Evolutionary conservation across 345 rosid species (phyloP), one percentile per base, ranked within the genome.

Genomic region (Gossypium bickii): DNA sequence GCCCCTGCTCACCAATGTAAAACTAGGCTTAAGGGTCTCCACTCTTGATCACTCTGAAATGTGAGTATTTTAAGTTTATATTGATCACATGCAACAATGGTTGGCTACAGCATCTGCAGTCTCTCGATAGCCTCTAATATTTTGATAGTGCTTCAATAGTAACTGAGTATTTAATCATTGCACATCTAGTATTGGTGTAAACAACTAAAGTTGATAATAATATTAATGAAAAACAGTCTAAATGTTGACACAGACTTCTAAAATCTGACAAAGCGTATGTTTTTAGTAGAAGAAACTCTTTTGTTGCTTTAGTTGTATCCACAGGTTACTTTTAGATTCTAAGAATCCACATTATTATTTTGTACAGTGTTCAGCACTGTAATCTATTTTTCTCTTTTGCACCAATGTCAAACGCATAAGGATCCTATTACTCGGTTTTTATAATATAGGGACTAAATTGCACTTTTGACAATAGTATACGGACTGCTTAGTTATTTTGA

Each of bases 11-110:
- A 77, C 6, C 43, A 80, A 58, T 22, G 84, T 93, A 52, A 78
- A 81, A 41, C 77, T 93, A 76, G 98, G 98, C 20, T 82, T 78
- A 38, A 84, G 90, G 83, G 84, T 92, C 78, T 89, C 98, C 58
- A 90, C 85, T 34, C 94, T 93, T 72, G 80, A 81, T 77, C 82
- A 56, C 60, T 72, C 49, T 74, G 93, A 93, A 76, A 81, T 90
- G 97, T 92, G 76, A 92, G 94, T 77, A 70, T 81, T 13, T 13
- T 34, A 45, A 25, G 49, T 45, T 45, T 45, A 45, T 45, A 45
- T 45, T 1, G 11, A 44, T 7, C 2, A 44, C 47, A 44, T 44
- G 47, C 47, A 29, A 29, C 34, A 29, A 29, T 29, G 20, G 45
- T 62, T 62, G 47, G 59, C 72, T 70, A 62, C 68, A 51, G 55